These are phyloP conservation scores for Pulveroboletus sp. DNA, from an alignment of 768 basidiomycete species.

Conservation along the genomic window DNA sequence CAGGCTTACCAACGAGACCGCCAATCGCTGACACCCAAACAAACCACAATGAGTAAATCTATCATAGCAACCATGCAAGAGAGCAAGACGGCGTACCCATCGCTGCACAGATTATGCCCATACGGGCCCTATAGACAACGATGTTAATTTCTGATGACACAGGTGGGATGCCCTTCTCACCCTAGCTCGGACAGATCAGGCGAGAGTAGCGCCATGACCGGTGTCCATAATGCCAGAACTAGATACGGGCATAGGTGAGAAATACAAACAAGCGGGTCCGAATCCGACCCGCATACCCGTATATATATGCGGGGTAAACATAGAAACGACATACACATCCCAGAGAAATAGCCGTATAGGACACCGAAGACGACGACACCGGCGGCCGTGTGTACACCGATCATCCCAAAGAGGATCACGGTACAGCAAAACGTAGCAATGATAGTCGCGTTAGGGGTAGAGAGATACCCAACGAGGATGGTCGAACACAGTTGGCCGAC, in stretches of 20 bases:
- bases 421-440: conserved; percentile 38
- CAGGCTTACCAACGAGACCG: conserved; percentile 17
- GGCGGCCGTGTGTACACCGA: conserved; percentile 39
- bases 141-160: no score
- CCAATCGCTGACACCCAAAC: conserved; percentile 16
- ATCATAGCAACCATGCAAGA: no score
- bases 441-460: conserved; percentile 37
- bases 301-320: not conserved
- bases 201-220: conserved; percentile 44
- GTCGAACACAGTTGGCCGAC: conserved; percentile 53
- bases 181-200: conserved; percentile 53
- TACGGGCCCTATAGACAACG: conserved; percentile 30
- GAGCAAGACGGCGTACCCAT: conserved; percentile 32
- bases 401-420: conserved; percentile 44
- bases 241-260: not conserved
- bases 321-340: conserved; percentile 34
- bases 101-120: conserved; percentile 50
- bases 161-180: conserved; percentile 22
- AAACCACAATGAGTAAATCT: no score
- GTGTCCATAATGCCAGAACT: conserved; percentile 42
- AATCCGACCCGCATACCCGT: not conserved
- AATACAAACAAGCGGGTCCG: not conserved
- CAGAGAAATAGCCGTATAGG: conserved; percentile 53
- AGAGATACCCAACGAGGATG: conserved; percentile 40
- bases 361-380: conserved; percentile 43